Evolutionary conservation across 441 rosid genomes (phyloP).

Genomic region (Gossypium lobatum): DNA sequence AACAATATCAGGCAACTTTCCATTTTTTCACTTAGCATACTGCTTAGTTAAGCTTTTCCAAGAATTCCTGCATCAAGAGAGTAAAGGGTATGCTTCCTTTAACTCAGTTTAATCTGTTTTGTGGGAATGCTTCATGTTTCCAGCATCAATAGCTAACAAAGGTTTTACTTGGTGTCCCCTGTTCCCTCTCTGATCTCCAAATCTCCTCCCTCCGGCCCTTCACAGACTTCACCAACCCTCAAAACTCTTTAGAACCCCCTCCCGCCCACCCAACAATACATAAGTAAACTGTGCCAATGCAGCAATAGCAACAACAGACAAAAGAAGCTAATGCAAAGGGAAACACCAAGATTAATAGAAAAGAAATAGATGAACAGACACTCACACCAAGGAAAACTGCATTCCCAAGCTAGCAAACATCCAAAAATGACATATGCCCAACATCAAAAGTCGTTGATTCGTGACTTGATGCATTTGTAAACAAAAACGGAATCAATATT

Average conservation of each 20-base stretch:
- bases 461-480: background rate
- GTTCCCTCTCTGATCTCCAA: background rate
- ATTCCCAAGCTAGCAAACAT: background rate
- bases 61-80: background rate
- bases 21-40: background rate
- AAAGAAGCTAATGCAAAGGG: background rate
- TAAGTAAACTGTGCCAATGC: background rate
- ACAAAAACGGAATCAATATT: background rate
- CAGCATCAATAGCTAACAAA: background rate
- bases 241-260: background rate
- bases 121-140: background rate
- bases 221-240: background rate
- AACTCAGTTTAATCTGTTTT: background rate
- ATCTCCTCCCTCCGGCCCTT: background rate
- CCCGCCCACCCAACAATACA: background rate
- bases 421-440: background rate
- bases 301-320: background rate
- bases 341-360: background rate
- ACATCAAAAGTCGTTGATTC: background rate
- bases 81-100: background rate
- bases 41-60: background rate
- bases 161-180: background rate
- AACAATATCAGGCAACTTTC: background rate
- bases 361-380: background rate
- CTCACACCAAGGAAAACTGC: background rate